These are phyloP conservation scores for Pythium coloratum DNA, from an alignment of 352 stramenopile genomes.

Conservation along the genomic window DNA sequence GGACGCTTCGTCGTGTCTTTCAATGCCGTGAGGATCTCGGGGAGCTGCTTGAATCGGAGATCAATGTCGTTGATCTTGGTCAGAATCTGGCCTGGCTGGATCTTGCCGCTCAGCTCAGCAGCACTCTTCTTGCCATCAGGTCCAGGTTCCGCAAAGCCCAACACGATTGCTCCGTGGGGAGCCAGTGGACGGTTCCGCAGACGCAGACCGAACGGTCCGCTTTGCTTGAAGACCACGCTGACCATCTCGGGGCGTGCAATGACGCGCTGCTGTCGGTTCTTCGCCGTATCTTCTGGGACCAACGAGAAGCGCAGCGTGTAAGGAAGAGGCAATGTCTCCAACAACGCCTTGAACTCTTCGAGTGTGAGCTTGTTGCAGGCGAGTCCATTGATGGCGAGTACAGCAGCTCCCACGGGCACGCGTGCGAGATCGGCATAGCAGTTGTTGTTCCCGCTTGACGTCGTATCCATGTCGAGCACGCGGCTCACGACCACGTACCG, in stretches of 20 bases:
- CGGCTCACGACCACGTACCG: conserved; percentile 64
- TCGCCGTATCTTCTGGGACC: conserved; percentile 53
- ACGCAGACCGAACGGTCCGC: conserved; percentile 73
- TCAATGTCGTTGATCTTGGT: conserved; percentile 68
- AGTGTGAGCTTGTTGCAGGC: conserved; percentile 73
- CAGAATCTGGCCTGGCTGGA: conserved; percentile 65
- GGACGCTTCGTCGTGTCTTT: conserved; percentile 60
- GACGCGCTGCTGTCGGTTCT: conserved; percentile 51
- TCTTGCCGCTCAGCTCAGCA: conserved; percentile 72
- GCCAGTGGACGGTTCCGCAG: conserved; percentile 70
- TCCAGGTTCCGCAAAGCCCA: conserved; percentile 56
- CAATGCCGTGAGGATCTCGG: conserved; percentile 58
- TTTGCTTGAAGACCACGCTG: conserved; percentile 68
- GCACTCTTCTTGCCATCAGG: conserved; percentile 53
- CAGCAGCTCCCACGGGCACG: conserved; percentile 55
- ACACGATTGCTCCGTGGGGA: conserved; percentile 68
- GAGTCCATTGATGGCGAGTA: conserved; percentile 77
- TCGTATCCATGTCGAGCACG: conserved; percentile 38
- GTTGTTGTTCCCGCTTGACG: conserved; percentile 3
- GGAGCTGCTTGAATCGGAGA: conserved; percentile 61
- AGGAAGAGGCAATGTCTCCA: conserved; percentile 53
- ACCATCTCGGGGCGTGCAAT: conserved; percentile 52
- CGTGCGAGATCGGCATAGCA: conserved; percentile 34
- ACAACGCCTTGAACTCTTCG: conserved; percentile 55
- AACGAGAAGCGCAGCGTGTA: conserved; percentile 72